Evolutionary conservation across 2,329 filamentous ascomycete species (phyloP).

Genomic region (Leptodontidium sp.): DNA sequence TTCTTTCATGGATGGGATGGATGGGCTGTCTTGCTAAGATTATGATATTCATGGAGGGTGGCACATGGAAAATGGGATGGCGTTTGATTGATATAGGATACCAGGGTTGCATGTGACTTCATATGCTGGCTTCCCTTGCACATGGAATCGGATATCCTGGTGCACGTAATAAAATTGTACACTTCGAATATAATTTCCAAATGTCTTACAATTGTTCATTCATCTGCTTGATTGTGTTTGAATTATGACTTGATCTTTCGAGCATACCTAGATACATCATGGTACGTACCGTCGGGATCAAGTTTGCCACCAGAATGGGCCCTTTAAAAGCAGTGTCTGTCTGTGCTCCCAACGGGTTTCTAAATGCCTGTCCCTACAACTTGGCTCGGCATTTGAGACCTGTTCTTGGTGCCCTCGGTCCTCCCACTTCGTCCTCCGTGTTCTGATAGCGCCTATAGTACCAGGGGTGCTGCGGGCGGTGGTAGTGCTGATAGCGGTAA

Average conservation of each 20-base stretch:
- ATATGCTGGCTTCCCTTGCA: slow-evolving; percentile 20
- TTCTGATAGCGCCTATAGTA: background rate
- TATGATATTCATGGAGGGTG: background rate
- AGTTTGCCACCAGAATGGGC: background rate
- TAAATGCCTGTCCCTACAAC: background rate
- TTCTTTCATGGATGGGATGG: background rate
- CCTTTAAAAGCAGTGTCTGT: background rate
- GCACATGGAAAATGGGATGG: slow-evolving; percentile 21
- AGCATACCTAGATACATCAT: background rate
- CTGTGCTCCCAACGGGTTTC: background rate
- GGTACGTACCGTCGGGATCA: background rate
- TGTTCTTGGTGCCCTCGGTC: background rate
- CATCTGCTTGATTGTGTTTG: background rate
- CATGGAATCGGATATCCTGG: background rate
- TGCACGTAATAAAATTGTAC: background rate
- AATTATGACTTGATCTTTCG: background rate
- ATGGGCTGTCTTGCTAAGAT: background rate
- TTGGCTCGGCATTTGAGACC: background rate
- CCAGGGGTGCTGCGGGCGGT: background rate
- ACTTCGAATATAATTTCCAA: background rate
- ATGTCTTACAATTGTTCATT: background rate
- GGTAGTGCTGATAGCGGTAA: background rate
- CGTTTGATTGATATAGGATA: slow-evolving; percentile 28
- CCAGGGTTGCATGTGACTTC: slow-evolving; percentile 23
- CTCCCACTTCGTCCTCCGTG: background rate